Evolutionary conservation across 805 yeast species (phyloP).

Genomic region (Candida argentea): DNA sequence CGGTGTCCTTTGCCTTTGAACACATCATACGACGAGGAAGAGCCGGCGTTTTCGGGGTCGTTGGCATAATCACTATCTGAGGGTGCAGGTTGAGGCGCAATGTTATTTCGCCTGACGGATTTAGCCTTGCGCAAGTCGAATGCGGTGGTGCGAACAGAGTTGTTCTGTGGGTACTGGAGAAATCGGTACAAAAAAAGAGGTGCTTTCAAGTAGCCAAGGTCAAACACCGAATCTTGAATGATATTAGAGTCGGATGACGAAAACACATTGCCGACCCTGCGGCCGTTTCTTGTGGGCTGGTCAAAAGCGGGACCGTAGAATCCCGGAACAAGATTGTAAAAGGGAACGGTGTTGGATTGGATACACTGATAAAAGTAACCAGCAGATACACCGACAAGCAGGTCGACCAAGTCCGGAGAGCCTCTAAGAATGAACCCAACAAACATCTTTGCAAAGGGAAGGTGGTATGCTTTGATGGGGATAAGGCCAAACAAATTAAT

Average conservation of each 20-base stretch:
- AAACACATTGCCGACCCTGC: slow-evolving; percentile 23
- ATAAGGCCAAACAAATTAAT: slow-evolving; percentile 43
- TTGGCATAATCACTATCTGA: neutral
- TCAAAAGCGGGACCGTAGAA: slow-evolving; percentile 11
- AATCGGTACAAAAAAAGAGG: slow-evolving; percentile 33
- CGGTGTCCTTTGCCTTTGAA: slow-evolving; percentile 29
- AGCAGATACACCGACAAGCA: slow-evolving; percentile 41
- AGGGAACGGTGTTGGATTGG: slow-evolving; percentile 43
- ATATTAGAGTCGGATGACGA: slow-evolving; percentile 5
- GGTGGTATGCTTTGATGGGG: slow-evolving; percentile 46
- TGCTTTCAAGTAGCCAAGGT: slow-evolving; percentile 45
- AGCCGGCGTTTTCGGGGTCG: too few relatives aligned
- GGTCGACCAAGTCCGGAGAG: slow-evolving; percentile 26
- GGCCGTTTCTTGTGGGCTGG: slow-evolving; percentile 6
- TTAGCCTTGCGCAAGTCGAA: neutral
- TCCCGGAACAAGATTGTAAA: slow-evolving; percentile 28
- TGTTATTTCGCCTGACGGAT: too few relatives aligned
- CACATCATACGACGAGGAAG: too few relatives aligned
- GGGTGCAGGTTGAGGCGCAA: neutral
- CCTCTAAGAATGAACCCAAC: slow-evolving; percentile 33
- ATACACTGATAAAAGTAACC: slow-evolving; percentile 55
- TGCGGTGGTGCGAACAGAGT: slow-evolving; percentile 4
- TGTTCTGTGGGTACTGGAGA: slow-evolving; percentile 18
- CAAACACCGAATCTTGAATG: slow-evolving; percentile 35
- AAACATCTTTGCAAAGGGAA: slow-evolving; percentile 33